These are phyloP conservation scores for Cryptosporidium meleagridis DNA, from an alignment of 169 alveolate genomes.

Conservation along the genomic window DNA sequence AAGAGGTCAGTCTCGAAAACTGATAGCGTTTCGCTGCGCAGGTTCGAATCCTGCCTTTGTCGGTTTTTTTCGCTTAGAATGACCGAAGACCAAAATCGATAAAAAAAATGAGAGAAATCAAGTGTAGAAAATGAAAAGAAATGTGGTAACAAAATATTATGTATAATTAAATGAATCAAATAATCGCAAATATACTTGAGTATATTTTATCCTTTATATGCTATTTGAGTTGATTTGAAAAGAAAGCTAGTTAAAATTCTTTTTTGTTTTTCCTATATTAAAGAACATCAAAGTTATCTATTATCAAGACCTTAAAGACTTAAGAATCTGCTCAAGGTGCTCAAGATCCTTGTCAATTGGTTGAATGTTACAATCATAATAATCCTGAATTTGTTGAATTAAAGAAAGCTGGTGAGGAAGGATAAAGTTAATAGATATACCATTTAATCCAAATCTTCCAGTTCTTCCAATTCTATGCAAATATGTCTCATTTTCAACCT, in stretches of 20 bases:
- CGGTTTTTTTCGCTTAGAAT: no score
- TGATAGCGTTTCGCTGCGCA: slow-evolving; percentile 77
- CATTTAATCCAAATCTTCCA: slow-evolving; percentile 96
- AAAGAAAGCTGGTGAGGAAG: slow-evolving; percentile 48
- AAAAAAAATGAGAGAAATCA: neutral
- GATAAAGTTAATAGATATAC: slow-evolving; percentile 93
- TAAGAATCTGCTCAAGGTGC: slow-evolving; percentile 57
- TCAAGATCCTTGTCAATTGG: slow-evolving; percentile 65
- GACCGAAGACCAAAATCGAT: neutral
- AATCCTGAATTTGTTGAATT: slow-evolving; percentile 40
- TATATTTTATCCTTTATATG: neutral
- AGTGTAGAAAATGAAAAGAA: neutral
- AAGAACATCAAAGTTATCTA: no score
- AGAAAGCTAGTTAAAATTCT: neutral
- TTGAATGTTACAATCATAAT: slow-evolving; percentile 64
- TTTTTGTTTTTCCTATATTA: neutral
- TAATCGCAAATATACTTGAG: neutral
- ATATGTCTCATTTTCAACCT: slow-evolving; percentile 87
- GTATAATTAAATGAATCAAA: neutral
- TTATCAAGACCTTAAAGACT: slow-evolving; percentile 21
- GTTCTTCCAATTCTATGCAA: slow-evolving; percentile 98
- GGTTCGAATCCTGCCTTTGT: slow-evolving; percentile 77
- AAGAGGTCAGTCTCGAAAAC: slow-evolving; percentile 77
- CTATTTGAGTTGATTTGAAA: neutral
- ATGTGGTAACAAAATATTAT: neutral